A percentile compares a stretch with the other conserved stretches of the same genome.
Evolutionary conservation across 2,329 filamentous ascomycete genomes (phyloP).

Genomic region (Tolypocladium sp.): DNA sequence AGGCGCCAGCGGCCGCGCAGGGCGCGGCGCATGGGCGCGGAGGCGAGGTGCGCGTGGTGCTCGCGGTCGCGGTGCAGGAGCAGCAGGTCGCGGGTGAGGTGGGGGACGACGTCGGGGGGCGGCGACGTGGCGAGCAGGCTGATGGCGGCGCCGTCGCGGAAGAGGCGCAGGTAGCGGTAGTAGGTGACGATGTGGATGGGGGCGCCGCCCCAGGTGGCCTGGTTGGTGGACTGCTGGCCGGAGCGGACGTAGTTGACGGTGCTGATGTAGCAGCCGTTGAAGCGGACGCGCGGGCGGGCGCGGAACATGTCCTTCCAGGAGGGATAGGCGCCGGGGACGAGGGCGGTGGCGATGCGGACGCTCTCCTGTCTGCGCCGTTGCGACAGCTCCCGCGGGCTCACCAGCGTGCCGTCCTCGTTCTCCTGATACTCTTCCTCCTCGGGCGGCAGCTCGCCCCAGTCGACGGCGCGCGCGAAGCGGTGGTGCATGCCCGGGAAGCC

Average conservation of each 20-base stretch:
- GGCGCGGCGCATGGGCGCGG: constrained; percentile 58
- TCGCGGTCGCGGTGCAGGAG: constrained; percentile 26
- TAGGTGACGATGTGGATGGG: constrained; percentile 96
- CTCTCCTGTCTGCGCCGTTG: constrained; percentile 21
- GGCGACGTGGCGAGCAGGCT: constrained; percentile 73
- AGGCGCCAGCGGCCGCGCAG: constrained; percentile 48
- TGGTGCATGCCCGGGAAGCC: constrained; percentile 83
- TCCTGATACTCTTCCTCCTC: constrained; percentile 7
- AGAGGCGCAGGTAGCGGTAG: constrained; percentile 93
- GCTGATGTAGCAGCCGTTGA: constrained; percentile 92
- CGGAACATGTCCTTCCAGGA: constrained; percentile 68
- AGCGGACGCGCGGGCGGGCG: constrained; percentile 74
- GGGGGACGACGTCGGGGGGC: constrained; percentile 78
- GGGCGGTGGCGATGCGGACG: constrained; percentile 26
- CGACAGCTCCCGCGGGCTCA: constrained; percentile 19
- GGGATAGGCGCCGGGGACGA: constrained; percentile 35
- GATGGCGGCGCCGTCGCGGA: constrained; percentile 77
- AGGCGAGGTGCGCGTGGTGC: constrained; percentile 21
- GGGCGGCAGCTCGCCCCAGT: constrained; percentile 39
- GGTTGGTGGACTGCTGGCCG: constrained; percentile 62
- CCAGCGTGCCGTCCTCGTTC: not conserved
- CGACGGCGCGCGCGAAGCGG: constrained; percentile 55
- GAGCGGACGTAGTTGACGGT: constrained; percentile 91
- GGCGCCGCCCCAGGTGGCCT: constrained; percentile 60
- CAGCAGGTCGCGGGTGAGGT: constrained; percentile 65